Evolutionary conservation across 2,329 filamentous ascomycete species (phyloP).

Genomic region (Claviceps paspali): DNA sequence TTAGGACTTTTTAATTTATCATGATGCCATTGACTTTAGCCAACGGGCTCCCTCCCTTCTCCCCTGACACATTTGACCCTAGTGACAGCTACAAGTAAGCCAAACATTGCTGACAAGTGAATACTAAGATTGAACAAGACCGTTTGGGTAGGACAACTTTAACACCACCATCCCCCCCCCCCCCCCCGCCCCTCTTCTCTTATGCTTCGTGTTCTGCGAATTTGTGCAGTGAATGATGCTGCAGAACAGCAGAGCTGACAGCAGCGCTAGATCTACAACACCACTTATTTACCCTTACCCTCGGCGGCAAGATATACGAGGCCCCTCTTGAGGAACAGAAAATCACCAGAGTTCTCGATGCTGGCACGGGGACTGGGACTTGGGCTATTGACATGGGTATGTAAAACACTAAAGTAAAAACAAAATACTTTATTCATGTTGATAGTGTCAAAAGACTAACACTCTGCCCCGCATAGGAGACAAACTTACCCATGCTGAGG

Average conservation of each 20-base stretch:
- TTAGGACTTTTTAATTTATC: too few species aligned
- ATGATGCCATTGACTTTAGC: too few species aligned
- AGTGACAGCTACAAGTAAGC: too few species aligned
- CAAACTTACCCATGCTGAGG: slow-evolving; percentile 10
- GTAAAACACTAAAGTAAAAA: too few species aligned
- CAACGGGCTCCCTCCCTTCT: too few species aligned
- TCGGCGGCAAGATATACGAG: slow-evolving; percentile 15
- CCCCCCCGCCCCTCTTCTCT: too few species aligned
- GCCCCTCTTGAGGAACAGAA: slow-evolving; percentile 13
- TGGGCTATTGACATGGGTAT: slow-evolving; percentile 30
- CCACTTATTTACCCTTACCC: slow-evolving; percentile 18
- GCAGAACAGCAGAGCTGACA: background rate
- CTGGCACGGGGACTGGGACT: slow-evolving; percentile 33
- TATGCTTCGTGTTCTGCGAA: too few species aligned
- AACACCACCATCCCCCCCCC: too few species aligned
- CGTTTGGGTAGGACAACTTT: slow-evolving; percentile 12
- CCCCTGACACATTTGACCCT: too few species aligned
- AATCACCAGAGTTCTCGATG: slow-evolving; percentile 23
- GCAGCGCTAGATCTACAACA: slow-evolving; percentile 26
- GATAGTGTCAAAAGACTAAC: background rate
- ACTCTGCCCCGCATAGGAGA: background rate
- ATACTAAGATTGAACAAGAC: slow-evolving; percentile 17
- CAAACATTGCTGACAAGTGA: background rate
- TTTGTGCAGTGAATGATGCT: too few species aligned
- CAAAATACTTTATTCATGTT: too few species aligned